phyloP scores from a whole-genome alignment of 169 alveolate genomes.

The Sarcocystis neurona region DNA sequence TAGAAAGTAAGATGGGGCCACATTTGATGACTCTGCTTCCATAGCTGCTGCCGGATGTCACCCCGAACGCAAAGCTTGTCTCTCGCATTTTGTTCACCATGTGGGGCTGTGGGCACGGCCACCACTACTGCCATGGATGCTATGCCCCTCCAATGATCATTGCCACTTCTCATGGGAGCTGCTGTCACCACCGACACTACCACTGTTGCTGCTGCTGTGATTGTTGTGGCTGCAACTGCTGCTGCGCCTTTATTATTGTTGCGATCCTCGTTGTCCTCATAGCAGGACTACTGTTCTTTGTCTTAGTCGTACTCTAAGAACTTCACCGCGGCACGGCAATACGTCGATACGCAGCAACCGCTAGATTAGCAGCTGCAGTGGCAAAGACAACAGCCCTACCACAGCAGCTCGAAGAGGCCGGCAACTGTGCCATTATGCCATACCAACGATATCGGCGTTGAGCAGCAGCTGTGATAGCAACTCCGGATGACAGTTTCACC shows the following conservation, averaged over 20 bases:
- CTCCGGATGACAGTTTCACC: too few relatives aligned
- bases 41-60: too few relatives aligned
- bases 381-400: not conserved
- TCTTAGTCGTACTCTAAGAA: not conserved
- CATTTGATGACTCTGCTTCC: too few relatives aligned
- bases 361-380: not conserved
- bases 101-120: too few relatives aligned
- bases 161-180: too few relatives aligned
- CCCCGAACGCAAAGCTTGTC: too few relatives aligned
- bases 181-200: too few relatives aligned
- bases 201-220: constrained; percentile 26
- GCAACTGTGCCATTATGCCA: not conserved
- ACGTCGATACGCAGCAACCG: not conserved
- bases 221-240: constrained; percentile 17
- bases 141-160: too few relatives aligned
- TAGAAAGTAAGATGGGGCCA: too few relatives aligned
- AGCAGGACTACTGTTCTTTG: not conserved
- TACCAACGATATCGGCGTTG: not conserved
- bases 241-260: not conserved
- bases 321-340: not conserved
- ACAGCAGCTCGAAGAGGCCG: not conserved
- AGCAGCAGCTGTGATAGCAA: not conserved
- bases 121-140: too few relatives aligned
- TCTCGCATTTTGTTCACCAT: too few relatives aligned
- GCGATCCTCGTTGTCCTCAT: not conserved